phyloP scores from a whole-genome alignment of 306 rosid species.

The Cicer bijugum region DNA sequence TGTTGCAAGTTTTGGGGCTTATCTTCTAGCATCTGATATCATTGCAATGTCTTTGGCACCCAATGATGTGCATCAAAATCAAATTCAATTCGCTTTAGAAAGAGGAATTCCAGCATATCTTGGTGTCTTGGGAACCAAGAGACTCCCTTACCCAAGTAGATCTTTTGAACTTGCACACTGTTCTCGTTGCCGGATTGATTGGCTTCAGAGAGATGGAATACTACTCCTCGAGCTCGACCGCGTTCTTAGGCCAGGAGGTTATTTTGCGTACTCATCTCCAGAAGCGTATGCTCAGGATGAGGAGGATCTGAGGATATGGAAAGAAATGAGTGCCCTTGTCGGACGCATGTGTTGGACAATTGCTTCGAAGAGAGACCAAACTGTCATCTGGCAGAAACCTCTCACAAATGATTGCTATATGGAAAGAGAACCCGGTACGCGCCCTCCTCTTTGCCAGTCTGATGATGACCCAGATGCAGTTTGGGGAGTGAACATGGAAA shows the following conservation, averaged over 20 bases:
- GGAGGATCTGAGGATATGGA: conserved; percentile 53
- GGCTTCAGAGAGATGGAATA: conserved; percentile 56
- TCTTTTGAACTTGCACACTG: conserved; percentile 56
- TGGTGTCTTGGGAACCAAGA: conserved; percentile 55
- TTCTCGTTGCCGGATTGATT: conserved; percentile 51
- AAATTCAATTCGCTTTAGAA: conserved; percentile 55
- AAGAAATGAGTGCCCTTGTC: conserved; percentile 54
- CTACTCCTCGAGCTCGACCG: conserved; percentile 53
- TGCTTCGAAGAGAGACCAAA: conserved; percentile 51
- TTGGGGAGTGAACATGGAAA: conserved; percentile 55
- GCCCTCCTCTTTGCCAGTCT: conserved; percentile 53
- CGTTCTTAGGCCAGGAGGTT: conserved; percentile 53
- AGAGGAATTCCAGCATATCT: conserved; percentile 57
- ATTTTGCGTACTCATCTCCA: conserved; percentile 55
- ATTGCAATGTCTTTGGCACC: conserved; percentile 59
- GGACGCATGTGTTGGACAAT: conserved; percentile 52
- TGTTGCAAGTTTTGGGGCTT: conserved; percentile 53
- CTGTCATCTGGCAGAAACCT: conserved; percentile 55
- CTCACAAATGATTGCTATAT: conserved; percentile 51
- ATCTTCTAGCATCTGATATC: conserved; percentile 49
- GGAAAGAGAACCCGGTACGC: conserved; percentile 50
- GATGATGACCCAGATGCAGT: conserved; percentile 51
- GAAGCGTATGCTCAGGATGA: conserved; percentile 58
- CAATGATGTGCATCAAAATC: conserved; percentile 55
- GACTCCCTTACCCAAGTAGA: conserved; percentile 57